phyloP scores from a whole-genome alignment of 2,329 filamentous ascomycete species.

The Neurospora sp. region DNA sequence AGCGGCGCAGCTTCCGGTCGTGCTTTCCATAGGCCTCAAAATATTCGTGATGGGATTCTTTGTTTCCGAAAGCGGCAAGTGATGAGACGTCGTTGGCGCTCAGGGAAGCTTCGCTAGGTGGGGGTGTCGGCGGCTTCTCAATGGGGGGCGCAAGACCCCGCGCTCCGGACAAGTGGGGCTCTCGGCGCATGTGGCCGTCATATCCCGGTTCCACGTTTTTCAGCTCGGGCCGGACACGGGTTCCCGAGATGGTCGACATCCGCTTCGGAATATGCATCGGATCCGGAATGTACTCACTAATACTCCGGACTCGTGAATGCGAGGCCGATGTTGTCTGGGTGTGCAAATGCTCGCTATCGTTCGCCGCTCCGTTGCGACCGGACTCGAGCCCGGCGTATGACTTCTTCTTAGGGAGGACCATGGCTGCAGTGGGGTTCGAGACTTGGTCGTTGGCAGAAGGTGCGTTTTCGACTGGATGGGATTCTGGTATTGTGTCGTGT shows the following conservation, averaged over 20 bases:
- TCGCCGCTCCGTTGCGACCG: constrained; percentile 20
- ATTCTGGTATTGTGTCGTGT: constrained; percentile 30
- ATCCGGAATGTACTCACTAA: constrained; percentile 82
- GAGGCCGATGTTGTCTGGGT: constrained; percentile 13
- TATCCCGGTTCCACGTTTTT: constrained; percentile 23
- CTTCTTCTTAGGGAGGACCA: constrained; percentile 46
- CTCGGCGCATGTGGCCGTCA: constrained; percentile 53
- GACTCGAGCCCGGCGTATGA: constrained; percentile 40
- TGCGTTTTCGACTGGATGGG: constrained; percentile 30
- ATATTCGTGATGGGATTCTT: constrained; percentile 43
- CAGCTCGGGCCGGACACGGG: constrained; percentile 37
- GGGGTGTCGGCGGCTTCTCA: constrained; percentile 67
- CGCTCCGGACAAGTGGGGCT: constrained; percentile 70
- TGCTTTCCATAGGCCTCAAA: constrained; percentile 61
- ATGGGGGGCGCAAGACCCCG: constrained; percentile 56
- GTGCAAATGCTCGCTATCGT: constrained; percentile 20
- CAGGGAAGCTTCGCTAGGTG: constrained; percentile 63
- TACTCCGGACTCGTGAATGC: constrained; percentile 67
- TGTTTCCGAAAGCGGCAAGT: constrained; percentile 29
- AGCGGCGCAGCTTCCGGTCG: constrained; percentile 62
- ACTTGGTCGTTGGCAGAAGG: constrained; percentile 43
- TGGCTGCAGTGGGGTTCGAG: constrained; percentile 35
- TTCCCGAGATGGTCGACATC: constrained; percentile 62
- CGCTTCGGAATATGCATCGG: constrained; percentile 57
- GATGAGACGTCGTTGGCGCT: constrained; percentile 32